phyloP scores from a whole-genome alignment of 1,284 basidiomycete genomes.

The Ustilago cynodontis region DNA sequence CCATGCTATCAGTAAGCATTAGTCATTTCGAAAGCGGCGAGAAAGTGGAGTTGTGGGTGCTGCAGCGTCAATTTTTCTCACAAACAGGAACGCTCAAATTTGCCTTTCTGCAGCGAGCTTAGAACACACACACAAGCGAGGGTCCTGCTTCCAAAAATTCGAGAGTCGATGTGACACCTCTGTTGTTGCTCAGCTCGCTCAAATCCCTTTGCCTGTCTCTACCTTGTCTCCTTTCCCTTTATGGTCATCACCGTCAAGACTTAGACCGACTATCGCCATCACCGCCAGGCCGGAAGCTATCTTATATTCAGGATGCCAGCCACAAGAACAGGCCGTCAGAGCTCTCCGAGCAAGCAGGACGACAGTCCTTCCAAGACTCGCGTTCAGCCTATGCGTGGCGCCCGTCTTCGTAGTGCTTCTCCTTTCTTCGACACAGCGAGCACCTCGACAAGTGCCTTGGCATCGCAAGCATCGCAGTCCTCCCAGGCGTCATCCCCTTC shows the following conservation, averaged over 20 bases:
- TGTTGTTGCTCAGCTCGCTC: not conserved
- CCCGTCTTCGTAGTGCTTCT: conserved; percentile 45
- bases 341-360: conserved; percentile 40
- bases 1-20: not conserved
- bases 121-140: conserved; percentile 1
- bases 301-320: conserved; percentile 27
- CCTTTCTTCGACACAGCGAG: conserved; percentile 36
- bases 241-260: not conserved
- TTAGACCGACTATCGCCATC: not conserved
- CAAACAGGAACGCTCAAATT: conserved; percentile 1
- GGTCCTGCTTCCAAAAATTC: conserved; percentile 6
- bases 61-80: not conserved
- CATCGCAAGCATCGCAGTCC: conserved; percentile 14
- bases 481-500: conserved; percentile 27
- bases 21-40: not conserved
- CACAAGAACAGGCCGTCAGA: conserved; percentile 43
- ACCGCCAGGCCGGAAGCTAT: not conserved
- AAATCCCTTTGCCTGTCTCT: not conserved
- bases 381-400: conserved; percentile 46
- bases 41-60: conserved; percentile 7
- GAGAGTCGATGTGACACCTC: not conserved
- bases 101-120: not conserved
- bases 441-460: conserved; percentile 18
- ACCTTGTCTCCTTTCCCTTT: not conserved
- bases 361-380: conserved; percentile 45